Conservation (phyloP, 352 stramenopile species). For the Pythium biforme region DNA sequence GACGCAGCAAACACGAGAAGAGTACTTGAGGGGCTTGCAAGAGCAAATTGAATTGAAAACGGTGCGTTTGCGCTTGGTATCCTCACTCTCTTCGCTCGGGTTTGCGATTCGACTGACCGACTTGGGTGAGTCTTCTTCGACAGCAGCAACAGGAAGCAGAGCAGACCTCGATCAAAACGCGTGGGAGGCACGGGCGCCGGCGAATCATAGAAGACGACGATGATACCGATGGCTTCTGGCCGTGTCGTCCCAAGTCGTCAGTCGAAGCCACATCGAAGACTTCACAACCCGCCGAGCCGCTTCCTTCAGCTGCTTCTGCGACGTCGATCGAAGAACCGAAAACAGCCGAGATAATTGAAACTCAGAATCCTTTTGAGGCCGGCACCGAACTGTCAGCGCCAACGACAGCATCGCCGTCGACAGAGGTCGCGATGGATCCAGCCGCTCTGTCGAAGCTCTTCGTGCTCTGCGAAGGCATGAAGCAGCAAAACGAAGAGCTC, state of each 20-base stretch:
- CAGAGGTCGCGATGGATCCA: conserved; percentile 21
- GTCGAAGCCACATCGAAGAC: neutral
- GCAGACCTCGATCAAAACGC: neutral
- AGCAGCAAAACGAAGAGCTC: conserved; percentile 57
- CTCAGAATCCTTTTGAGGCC: too few relatives aligned
- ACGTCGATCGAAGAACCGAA: neutral
- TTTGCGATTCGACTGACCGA: neutral
- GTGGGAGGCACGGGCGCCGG: neutral
- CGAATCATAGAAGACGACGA: conserved; percentile 8
- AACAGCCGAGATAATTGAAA: neutral
- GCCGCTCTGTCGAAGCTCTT: conserved; percentile 43
- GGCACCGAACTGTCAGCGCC: too few relatives aligned
- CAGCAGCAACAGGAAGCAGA: conserved; percentile 12
- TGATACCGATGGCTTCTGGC: conserved; percentile 15
- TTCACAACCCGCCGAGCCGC: neutral
- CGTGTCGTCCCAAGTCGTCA: neutral
- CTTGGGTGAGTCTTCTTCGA: neutral
- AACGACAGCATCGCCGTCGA: neutral
- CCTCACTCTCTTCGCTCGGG: neutral
- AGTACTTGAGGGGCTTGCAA: conserved; percentile 38
- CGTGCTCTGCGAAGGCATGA: conserved; percentile 55
- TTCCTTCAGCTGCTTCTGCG: neutral
- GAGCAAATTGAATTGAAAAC: conserved; percentile 57
- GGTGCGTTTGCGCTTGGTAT: conserved; percentile 22
- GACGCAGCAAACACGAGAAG: conserved; percentile 32